Evolutionary conservation across 1,139 yeast genomes (phyloP).

Genomic region (Kodamaea alishanica): DNA sequence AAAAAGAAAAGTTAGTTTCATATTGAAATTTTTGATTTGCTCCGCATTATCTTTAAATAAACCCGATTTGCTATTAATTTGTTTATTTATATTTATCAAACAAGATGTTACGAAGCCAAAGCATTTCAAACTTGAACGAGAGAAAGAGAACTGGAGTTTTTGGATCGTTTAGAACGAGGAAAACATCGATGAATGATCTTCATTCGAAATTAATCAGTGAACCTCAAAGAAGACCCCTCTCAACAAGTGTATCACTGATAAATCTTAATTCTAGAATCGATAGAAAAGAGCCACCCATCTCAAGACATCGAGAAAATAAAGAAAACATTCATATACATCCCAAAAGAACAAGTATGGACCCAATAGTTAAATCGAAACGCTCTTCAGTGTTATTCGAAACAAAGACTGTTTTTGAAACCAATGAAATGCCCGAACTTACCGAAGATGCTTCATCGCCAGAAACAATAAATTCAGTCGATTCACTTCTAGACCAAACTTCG

Average conservation of each 20-base stretch:
- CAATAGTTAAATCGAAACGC: slow-evolving; percentile 3
- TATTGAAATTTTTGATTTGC: too few relatives aligned
- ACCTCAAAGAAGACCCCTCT: slow-evolving; percentile 6
- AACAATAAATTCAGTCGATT: slow-evolving; percentile 16
- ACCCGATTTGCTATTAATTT: too few relatives aligned
- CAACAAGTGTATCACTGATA: slow-evolving; percentile 3
- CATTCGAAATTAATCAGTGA: slow-evolving; percentile 2
- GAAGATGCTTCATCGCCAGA: slow-evolving; percentile 5
- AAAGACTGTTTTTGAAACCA: slow-evolving; percentile 7
- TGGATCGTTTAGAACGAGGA: slow-evolving; percentile 20
- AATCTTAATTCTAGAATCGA: slow-evolving; percentile 3
- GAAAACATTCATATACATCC: too few relatives aligned
- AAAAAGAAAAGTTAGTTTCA: too few relatives aligned
- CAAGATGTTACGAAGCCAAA: slow-evolving; percentile 31
- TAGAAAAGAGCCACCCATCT: slow-evolving; percentile 1
- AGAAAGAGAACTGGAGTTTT: slow-evolving; percentile 22
- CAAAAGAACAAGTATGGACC: too few relatives aligned
- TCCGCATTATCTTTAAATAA: too few relatives aligned
- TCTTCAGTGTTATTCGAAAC: slow-evolving; percentile 7
- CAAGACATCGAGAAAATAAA: background rate
- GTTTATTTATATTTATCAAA: background rate
- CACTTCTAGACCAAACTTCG: slow-evolving; percentile 22
- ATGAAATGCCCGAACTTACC: background rate
- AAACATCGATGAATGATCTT: slow-evolving; percentile 14
- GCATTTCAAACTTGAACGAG: slow-evolving; percentile 27